phyloP scores from a whole-genome alignment of 805 yeast species.

The Candida hispaniensis region DNA sequence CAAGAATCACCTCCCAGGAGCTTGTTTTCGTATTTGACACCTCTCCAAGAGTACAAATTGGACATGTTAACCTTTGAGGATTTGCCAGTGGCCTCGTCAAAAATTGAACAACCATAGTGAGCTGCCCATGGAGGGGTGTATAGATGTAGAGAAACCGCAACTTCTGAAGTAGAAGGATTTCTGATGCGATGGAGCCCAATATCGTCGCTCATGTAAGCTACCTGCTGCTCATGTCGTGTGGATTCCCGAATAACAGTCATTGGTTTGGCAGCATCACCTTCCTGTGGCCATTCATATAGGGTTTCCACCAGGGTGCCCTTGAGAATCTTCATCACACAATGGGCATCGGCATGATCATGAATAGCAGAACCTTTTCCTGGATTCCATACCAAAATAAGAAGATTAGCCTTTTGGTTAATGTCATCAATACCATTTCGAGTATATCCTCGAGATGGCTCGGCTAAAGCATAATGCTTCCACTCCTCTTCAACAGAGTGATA shows the following conservation, averaged over 20 bases:
- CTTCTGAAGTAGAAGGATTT: constrained; percentile 35
- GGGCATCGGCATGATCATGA: constrained; percentile 70
- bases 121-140: constrained; percentile 72
- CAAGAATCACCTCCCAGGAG: constrained; percentile 15
- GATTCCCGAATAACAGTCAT: constrained; percentile 26
- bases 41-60: constrained; percentile 53
- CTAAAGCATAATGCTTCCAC: constrained; percentile 50
- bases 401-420: constrained; percentile 59
- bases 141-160: constrained; percentile 55
- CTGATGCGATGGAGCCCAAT: constrained; percentile 57
- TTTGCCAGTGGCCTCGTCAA: constrained; percentile 39
- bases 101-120: constrained; percentile 35
- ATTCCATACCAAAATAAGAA: constrained; percentile 58
- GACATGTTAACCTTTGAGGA: constrained; percentile 48
- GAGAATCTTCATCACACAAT: constrained; percentile 62
- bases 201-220: constrained; percentile 54
- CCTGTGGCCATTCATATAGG: constrained; percentile 41
- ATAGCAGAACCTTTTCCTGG: constrained; percentile 54
- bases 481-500: constrained; percentile 42
- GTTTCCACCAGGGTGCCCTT: constrained; percentile 50
- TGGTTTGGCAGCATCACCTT: constrained; percentile 18
- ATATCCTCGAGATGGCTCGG: constrained; percentile 40
- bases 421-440: constrained; percentile 66
- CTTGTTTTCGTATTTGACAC: constrained; percentile 25
- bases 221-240: constrained; percentile 31